phyloP scores from a whole-genome alignment of 1,284 basidiomycete species.

The Heliocybe sulcata region DNA sequence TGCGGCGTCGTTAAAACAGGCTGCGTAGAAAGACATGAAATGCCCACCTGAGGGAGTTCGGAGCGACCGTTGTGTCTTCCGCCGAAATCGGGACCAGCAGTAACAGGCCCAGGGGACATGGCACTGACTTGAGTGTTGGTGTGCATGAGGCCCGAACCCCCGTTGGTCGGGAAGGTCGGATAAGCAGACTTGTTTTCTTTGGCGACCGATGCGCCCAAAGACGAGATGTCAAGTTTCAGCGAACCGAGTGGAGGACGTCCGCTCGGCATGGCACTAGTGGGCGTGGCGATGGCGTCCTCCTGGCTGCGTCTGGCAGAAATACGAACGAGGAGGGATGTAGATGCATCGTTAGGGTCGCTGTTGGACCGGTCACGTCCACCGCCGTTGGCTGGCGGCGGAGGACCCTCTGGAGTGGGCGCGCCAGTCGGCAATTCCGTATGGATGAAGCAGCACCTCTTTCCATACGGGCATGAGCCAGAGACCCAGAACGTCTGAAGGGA shows the following conservation, averaged over 20 bases:
- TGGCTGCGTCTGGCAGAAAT: constrained; percentile 61
- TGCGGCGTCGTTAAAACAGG: constrained; percentile 11
- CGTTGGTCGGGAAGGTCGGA: constrained; percentile 67
- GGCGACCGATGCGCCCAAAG: constrained; percentile 47
- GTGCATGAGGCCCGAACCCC: constrained; percentile 43
- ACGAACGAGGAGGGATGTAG: constrained; percentile 65
- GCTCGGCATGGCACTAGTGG: constrained; percentile 26
- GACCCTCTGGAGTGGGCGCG: constrained; percentile 41
- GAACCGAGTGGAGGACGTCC: constrained; percentile 56
- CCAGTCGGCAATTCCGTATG: constrained; percentile 73
- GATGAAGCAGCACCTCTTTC: constrained; percentile 86
- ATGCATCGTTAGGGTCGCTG: constrained; percentile 68
- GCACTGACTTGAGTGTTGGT: constrained; percentile 48
- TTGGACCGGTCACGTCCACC: constrained; percentile 68
- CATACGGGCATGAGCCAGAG: constrained; percentile 85
- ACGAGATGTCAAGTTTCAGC: constrained; percentile 65
- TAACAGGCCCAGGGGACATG: constrained; percentile 72
- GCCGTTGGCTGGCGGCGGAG: constrained; percentile 37
- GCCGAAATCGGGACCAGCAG: constrained; percentile 77
- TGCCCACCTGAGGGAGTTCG: constrained; percentile 60
- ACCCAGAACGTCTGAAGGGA: constrained; percentile 77
- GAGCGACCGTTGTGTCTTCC: constrained; percentile 59
- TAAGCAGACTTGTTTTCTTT: constrained; percentile 81
- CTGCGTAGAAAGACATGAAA: constrained; percentile 7
- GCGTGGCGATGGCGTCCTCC: constrained; percentile 24